Evolutionary conservation across 371 early-diverging fungal species (phyloP).

Genomic region (Mortierella sp.): DNA sequence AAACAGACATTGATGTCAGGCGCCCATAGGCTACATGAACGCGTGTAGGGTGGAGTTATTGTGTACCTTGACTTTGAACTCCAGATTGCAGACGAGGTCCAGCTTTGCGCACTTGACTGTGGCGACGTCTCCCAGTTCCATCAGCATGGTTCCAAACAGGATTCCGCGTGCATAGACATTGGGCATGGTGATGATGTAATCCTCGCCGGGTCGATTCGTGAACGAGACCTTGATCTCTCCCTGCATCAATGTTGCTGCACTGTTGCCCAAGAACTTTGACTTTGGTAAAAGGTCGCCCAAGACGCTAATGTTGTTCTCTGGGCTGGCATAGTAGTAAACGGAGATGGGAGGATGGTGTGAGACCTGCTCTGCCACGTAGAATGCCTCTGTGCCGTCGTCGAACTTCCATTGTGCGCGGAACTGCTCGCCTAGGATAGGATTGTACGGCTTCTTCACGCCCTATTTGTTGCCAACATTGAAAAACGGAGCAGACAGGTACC

Average conservation of each 20-base stretch:
- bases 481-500: neutral
- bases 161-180: conserved; percentile 96
- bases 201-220: conserved; percentile 75
- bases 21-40: neutral
- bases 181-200: conserved; percentile 87
- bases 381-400: conserved; percentile 79
- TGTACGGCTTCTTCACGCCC: conserved; percentile 98
- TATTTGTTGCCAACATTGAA: conserved; percentile 36
- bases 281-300: conserved; percentile 90
- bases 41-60: neutral
- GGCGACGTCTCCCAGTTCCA: conserved; percentile 91
- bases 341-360: conserved; percentile 97
- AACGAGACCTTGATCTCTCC: conserved; percentile 79
- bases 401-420: conserved; percentile 87
- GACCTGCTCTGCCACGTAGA: conserved; percentile 94
- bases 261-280: conserved; percentile 93
- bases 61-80: conserved; percentile 92
- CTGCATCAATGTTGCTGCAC: conserved; percentile 91
- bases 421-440: conserved; percentile 95
- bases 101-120: conserved; percentile 79
- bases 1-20: neutral
- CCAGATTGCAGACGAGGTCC: conserved; percentile 85
- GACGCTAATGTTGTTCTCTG: conserved; percentile 85
- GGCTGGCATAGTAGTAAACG: conserved; percentile 88
- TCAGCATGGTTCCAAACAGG: conserved; percentile 92